Percentiles rank a stretch among this genome's conserved stretches.
Evolutionary conservation across 2,329 filamentous ascomycete species (phyloP).

Genomic region (Fusarium albidum): DNA sequence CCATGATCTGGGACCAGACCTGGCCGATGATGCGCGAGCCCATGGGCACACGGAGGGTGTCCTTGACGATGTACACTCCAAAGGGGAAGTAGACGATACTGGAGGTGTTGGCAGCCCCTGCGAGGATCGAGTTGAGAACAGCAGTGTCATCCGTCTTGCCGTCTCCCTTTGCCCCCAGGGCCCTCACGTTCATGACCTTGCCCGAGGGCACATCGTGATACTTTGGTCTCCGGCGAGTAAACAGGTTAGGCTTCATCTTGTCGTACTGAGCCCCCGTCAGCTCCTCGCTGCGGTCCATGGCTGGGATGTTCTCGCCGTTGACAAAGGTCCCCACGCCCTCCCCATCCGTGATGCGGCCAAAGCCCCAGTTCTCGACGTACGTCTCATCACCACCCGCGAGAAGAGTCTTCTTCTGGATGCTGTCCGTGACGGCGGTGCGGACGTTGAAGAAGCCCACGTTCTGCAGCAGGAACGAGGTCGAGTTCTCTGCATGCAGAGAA

Average conservation of each 20-base stretch:
- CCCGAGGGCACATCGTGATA: conserved; percentile 74
- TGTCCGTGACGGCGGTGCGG: conserved; percentile 71
- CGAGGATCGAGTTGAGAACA: conserved; percentile 83
- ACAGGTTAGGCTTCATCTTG: conserved; percentile 89
- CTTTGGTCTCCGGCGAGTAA: no score
- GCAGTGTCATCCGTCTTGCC: conserved; percentile 86
- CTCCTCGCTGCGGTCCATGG: no score
- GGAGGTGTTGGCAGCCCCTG: conserved; percentile 69
- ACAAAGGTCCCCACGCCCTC: no score
- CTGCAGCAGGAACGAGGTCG: no score
- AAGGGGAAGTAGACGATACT: conserved; percentile 80
- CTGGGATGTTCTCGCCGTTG: no score
- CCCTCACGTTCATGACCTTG: conserved; percentile 84
- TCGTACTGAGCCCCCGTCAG: no score
- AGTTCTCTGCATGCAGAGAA: no score
- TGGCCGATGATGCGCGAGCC: conserved; percentile 89
- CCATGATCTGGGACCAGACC: conserved; percentile 91
- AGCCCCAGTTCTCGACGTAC: no score
- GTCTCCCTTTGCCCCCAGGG: conserved; percentile 85
- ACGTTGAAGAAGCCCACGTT: conserved; percentile 81
- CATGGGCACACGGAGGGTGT: conserved; percentile 77
- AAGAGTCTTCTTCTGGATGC: conserved; percentile 73
- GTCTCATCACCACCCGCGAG: no score
- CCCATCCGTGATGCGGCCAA: no score
- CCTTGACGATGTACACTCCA: conserved; percentile 74